A percentile compares a stretch with the other conserved stretches of the same genome.
These are phyloP conservation scores for Solanum chiquidenum DNA, from an alignment of 257 asterid species.

Conservation along the genomic window DNA sequence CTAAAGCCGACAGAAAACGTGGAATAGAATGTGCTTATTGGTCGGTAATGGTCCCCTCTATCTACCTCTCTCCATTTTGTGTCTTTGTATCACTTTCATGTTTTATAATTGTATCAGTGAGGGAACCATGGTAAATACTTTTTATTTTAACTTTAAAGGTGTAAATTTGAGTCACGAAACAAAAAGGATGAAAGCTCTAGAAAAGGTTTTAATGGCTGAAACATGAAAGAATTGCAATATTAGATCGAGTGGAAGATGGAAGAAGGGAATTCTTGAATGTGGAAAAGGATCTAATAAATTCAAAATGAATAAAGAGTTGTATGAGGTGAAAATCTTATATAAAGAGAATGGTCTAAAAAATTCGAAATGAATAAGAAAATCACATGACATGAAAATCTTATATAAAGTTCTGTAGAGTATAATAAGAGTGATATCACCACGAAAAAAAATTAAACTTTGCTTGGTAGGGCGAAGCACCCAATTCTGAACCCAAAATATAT, in stretches of 20 bases:
- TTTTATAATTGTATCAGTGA: neutral
- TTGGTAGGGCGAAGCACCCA: neutral
- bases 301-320: no score
- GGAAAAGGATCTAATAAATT: neutral
- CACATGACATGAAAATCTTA: no score
- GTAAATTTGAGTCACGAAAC: accelerated
- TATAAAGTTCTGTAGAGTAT: neutral
- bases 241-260: neutral
- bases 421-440: neutral
- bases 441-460: no score
- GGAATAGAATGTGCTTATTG: neutral
- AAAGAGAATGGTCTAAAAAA: no score
- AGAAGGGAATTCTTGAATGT: neutral
- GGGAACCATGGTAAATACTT: neutral
- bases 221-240: no score
- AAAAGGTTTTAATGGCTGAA: neutral
- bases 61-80: neutral
- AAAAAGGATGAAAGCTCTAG: neutral
- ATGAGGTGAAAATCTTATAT: no score
- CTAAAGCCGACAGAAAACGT: neutral
- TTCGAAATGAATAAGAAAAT: neutral
- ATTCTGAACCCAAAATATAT: neutral
- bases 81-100: neutral
- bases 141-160: neutral
- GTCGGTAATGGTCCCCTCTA: neutral